These are phyloP conservation scores for Hypoxylon rickii DNA, from an alignment of 495 filamentous ascomycete genomes.

Conservation along the genomic window DNA sequence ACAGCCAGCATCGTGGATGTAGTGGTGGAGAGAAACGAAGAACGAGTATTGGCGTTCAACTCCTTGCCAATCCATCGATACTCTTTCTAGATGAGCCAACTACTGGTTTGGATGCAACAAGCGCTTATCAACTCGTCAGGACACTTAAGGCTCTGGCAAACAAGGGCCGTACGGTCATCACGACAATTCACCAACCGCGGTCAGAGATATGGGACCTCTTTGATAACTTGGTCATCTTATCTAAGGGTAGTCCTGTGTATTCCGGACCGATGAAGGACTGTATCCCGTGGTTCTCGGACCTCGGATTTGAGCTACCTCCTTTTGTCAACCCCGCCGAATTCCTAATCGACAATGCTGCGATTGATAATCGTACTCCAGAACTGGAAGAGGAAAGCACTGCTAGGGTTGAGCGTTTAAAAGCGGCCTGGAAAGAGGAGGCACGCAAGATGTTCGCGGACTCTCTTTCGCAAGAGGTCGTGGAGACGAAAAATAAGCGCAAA, in stretches of 20 bases:
- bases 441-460: constrained; percentile 24
- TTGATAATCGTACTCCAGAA: constrained; percentile 67
- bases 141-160: constrained; percentile 67
- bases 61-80: constrained; percentile 74
- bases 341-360: constrained; percentile 70
- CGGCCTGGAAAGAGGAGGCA: constrained; percentile 54
- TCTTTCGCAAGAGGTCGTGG: constrained; percentile 6
- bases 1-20: constrained; percentile 69
- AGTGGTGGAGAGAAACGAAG: constrained; percentile 77
- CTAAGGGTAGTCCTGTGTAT: constrained; percentile 66
- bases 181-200: constrained; percentile 73
- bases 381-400: constrained; percentile 60
- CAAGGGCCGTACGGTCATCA: constrained; percentile 71
- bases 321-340: constrained; percentile 79
- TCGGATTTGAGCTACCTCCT: constrained; percentile 61
- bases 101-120: constrained; percentile 74
- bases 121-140: constrained; percentile 71
- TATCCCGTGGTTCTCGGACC: constrained; percentile 60
- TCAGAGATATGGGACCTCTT: constrained; percentile 79
- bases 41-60: constrained; percentile 73
- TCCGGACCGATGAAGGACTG: constrained; percentile 59
- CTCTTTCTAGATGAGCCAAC: constrained; percentile 79
- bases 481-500: constrained; percentile 4
- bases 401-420: constrained; percentile 59
- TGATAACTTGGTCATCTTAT: constrained; percentile 67